These are phyloP conservation scores for Puccinia triticina DNA, from an alignment of 1,284 basidiomycete species.

Conservation along the genomic window DNA sequence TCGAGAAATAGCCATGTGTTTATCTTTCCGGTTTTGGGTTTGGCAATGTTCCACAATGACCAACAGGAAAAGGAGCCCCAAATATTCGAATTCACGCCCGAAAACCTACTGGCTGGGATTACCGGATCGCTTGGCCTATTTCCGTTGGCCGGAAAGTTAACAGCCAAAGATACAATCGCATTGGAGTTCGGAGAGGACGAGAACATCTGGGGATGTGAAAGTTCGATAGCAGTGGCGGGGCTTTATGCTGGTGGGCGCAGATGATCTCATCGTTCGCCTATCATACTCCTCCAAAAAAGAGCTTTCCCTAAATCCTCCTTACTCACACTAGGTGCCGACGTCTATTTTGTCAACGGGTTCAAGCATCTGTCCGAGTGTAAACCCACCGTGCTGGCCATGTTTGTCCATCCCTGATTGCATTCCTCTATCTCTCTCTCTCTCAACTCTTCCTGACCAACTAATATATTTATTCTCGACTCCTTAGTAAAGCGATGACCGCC, in stretches of 20 bases:
- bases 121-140: constrained; percentile 30
- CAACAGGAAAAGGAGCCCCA: background rate
- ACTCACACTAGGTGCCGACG: constrained; percentile 25
- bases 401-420: background rate
- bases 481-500: constrained; percentile 16
- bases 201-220: constrained; percentile 22
- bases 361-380: constrained; percentile 36
- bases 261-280: background rate
- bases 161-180: constrained; percentile 19
- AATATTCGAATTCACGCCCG: constrained; percentile 6
- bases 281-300: background rate
- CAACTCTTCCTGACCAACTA: background rate
- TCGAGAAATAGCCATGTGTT: background rate
- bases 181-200: constrained; percentile 6
- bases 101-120: constrained; percentile 42
- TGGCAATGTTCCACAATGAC: background rate
- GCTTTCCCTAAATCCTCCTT: background rate
- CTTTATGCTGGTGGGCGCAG: constrained; percentile 31
- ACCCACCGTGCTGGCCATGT: constrained; percentile 42
- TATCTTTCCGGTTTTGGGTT: background rate
- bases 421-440: background rate
- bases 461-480: background rate
- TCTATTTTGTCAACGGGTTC: constrained; percentile 36
- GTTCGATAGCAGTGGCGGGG: constrained; percentile 3
- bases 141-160: constrained; percentile 7